Base-by-base conservation (phyloP, 441 rosid species). In the Bruguiera hainesii region DNA sequence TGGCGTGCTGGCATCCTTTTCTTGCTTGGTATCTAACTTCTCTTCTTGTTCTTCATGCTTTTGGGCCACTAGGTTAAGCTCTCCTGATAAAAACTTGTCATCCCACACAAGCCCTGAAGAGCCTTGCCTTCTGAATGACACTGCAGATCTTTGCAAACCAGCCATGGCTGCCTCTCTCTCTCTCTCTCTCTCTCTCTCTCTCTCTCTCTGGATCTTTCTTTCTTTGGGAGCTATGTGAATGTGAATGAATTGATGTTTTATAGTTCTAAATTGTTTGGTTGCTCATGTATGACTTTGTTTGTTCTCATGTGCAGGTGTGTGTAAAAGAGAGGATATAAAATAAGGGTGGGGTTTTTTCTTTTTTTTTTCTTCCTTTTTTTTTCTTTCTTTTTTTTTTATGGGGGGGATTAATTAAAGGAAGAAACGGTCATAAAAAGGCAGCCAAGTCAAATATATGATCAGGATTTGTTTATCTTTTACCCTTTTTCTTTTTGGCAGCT, bases 81-180 rank as follows among this genome's bases (percentile, higher is more conserved):
- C 93, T 7, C 80, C 84, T 28, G 84, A 68, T 48, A 91, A 56
- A 65, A 81, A 64, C 78, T 71, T 83, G 69, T 89, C 97, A 60
- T 93, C 96, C 87, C 94, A 87, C n/a, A 81, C 79, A 31, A 88
- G 69, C 10, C 90, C 87, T 6, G 85, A 81, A 48, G 88, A 87
- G 37, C 93, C 92, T 65, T 87, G 87, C 57, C 96, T 75, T 70
- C 90, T 75, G 50, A 85, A 86, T 16, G 91, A 83, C 25, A 80
- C 76, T 9, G 75, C 82, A 67, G 93, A 88, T 83, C 93, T 81
- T 69, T 85, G 90, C 75, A 88, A 67, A 29, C 92, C 89, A n/a
- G 73, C 86, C 93, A 85, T 88, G 69, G 68, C 56, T 55, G 60
- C 19, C 8, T 21, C 48, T 13, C 46, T 10, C 15, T 10, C 46